Evolutionary conservation across 2,329 filamentous ascomycete species (phyloP), one percentile per base, ranked within the genome.

Genomic region (Aspergillus ibericus): DNA sequence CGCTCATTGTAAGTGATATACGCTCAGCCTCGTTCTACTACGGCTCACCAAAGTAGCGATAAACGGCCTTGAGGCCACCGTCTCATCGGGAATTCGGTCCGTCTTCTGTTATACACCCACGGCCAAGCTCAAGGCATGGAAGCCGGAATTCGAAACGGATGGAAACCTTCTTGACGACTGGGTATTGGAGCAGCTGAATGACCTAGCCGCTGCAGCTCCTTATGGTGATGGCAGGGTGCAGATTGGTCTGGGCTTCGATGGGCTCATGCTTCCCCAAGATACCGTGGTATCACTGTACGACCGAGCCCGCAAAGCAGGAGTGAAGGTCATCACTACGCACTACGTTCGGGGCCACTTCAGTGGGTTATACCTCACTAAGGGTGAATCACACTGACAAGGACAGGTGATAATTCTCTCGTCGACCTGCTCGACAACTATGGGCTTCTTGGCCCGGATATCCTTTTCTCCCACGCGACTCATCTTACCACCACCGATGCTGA

Each of bases 211-310:
- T 9, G 15, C 55, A 2, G 54, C 61, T 9, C 69, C 69, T 0
- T 63, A 69, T 36, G 70, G 68, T 4, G 53, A 68, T 34, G 64
- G 69, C 1, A 60, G 66, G 8, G 64, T 74, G 3, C 59, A 68
- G 22, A 50, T 73, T 7, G 71, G 70, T 3, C 46, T 72, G 29
- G 70, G 61, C 2, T 71, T 73, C 29, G 71, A 74, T 48, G 55
- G 60, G 4, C 65, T 63, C 42, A 63, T 63, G 32, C 59, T 72
- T 0, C 68, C 70, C 1, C 63, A 66, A 22, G 65, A 71, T 1
- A 42, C 62, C 2, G 61, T 73, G 2, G 16, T 69, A 13, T 56
- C 55, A 12, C 32, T 72, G 5, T 71, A 64, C 32, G 47, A 58
- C 2, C 49, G 56, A 27, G 53, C 62, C 12, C 62, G 64, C 8